Conservation (phyloP, 345 rosid genomes). For the Nephelium lappaceum region DNA sequence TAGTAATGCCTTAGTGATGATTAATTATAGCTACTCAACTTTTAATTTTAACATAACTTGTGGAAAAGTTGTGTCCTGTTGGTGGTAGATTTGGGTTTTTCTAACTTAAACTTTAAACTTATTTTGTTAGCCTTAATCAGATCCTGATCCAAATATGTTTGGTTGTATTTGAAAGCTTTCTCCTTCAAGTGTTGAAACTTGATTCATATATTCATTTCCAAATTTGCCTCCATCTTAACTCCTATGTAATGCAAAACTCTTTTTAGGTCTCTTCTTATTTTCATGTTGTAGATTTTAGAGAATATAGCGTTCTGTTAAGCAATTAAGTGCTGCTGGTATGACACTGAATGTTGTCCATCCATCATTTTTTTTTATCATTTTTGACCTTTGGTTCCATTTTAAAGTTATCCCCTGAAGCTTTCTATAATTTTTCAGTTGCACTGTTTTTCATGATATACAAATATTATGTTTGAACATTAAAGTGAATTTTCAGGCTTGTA, state of each 20-base stretch:
- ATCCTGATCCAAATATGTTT: background rate
- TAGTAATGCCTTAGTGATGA: background rate
- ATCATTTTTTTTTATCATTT: background rate
- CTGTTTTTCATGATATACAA: background rate
- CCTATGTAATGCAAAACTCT: background rate
- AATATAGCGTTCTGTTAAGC: background rate
- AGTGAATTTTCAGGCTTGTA: background rate
- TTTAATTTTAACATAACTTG: background rate
- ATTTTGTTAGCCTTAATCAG: conserved; percentile 1
- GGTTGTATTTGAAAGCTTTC: background rate
- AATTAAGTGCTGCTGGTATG: background rate
- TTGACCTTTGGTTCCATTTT: background rate
- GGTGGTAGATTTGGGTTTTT: background rate
- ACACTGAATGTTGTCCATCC: background rate
- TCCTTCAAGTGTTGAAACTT: background rate
- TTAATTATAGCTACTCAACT: background rate
- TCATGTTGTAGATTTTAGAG: background rate
- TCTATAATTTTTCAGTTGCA: background rate
- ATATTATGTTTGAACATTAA: background rate
- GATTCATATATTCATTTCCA: background rate
- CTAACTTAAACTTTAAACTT: background rate
- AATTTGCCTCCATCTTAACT: background rate
- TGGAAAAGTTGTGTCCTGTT: background rate
- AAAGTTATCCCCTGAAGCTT: background rate
- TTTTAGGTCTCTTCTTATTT: background rate